Conservation (phyloP, 2,329 filamentous ascomycete genomes). For the Penicillium sp. region DNA sequence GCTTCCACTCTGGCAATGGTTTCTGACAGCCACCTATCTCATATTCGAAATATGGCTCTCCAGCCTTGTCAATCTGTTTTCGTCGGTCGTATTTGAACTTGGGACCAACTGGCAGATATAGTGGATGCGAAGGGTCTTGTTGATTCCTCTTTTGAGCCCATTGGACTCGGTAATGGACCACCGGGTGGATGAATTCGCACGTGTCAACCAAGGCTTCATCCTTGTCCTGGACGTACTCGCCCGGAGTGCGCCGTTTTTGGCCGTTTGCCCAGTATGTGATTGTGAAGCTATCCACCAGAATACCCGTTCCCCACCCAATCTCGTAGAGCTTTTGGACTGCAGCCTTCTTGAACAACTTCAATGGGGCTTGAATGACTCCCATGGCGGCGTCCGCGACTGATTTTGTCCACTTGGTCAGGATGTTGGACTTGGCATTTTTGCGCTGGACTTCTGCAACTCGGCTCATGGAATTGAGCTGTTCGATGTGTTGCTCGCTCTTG, state of each 20-base stretch:
- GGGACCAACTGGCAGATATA: constrained; percentile 9
- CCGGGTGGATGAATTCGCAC: constrained; percentile 15
- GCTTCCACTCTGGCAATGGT: constrained; percentile 13
- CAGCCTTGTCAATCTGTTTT: constrained; percentile 3
- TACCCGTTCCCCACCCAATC: constrained; percentile 14
- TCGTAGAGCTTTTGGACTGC: background rate
- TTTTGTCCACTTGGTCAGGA: constrained; percentile 3
- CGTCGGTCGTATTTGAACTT: constrained; percentile 9
- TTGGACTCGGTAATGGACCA: constrained; percentile 14
- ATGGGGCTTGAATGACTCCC: background rate
- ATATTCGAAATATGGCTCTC: constrained; percentile 9
- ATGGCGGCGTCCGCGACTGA: background rate
- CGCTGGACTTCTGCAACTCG: background rate
- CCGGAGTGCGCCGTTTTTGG: constrained; percentile 11
- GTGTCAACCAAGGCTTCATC: constrained; percentile 10
- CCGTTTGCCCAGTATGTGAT: constrained; percentile 14
- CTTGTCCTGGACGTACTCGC: constrained; percentile 7
- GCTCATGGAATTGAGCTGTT: constrained; percentile 1
- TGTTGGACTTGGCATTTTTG: background rate
- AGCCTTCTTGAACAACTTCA: background rate
- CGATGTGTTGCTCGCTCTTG: constrained; percentile 4
- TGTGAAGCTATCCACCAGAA: constrained; percentile 12
- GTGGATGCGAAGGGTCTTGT: background rate
- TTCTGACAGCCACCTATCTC: constrained; percentile 5
- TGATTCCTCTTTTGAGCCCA: constrained; percentile 4